Evolutionary conservation across 495 filamentous ascomycete species (phyloP), one percentile per base, ranked within the genome.

Genomic region (Cercophora scortea): DNA sequence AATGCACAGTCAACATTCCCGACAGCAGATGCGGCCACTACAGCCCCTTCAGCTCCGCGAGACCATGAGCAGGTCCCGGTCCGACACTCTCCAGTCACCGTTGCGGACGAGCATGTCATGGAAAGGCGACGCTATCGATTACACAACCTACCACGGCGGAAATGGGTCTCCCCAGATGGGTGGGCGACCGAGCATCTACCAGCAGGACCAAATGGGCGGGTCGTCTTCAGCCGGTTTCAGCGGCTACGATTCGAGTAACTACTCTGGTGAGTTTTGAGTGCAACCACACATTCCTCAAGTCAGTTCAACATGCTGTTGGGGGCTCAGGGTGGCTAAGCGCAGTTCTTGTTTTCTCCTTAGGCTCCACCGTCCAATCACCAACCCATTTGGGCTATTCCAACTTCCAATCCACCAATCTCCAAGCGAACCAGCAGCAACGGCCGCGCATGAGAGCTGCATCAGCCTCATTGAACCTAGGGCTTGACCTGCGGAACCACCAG

Each of bases 11-110:
- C 65, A 64, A 16, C 60, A 67, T 43, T 58, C 61, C 10, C 49
- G 64, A 48, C 72, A 76, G 44, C 70, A 73, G 46, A 71, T 74
- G 32, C 66, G 71, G 10, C 75, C 75, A 8, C 51, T 83, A 15
- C 81, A 82, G 57, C 78, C 79, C 11, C 71, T 84, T 32, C 78
- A 82, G 39, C 71, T 82, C 32, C 75, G 79, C 46, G 81, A 85
- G 45, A 75, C 76, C 9, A 73, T 80, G 68, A 72, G 77, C n/a
- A 69, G 81, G 51, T 79, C 79, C 13, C 69, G 80, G 50, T 76
- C 77, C 13, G 81, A 84, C 49, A 78, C 73, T 43, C 59, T 82
- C 25, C 79, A 81, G 52, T 80, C 79, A 12, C 81, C 81, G 1
- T 62, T 83, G 43, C 73, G 79, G 49, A 73, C 80, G 45, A 81